Evolutionary conservation across 148 eudicot genomes (phyloP), one percentile per base, ranked within the genome.

Genomic region (Chenopodium album): DNA sequence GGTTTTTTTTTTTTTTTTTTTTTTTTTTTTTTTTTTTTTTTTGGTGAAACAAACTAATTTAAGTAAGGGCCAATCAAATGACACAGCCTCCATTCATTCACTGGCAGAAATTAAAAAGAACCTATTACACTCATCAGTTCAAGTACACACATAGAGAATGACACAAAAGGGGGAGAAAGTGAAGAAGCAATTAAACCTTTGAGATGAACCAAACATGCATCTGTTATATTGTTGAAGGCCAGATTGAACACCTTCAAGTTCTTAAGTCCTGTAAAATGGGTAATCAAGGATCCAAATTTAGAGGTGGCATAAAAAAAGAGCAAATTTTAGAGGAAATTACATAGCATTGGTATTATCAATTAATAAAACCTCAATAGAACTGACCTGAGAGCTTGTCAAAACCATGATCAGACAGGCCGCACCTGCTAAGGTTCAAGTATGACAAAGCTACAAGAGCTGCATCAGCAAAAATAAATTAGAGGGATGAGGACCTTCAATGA

Each of bases 391-490:
- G 90, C 81, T 91, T 94, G 46, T 89, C 92, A 85, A 90, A 96
- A 12, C 95, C 97, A 82, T 85, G 87, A 85, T 92, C 97, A 63
- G 94, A 85, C 44, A 96, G 85, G 76, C 87, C 86, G 77, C 98
- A 92, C 89, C 99, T 90, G 93, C 97, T 91, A 56, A 94, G 90
- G 75, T 96, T 96, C 87, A 96, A 80, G 86, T 94, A 91, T 52
- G 91, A 82, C 71, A 96, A 88, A 76, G 93, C 91, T 81, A 80
- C 80, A 80, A 94, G 95, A 83, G 89, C 99, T 94, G 97, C 88
- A 87, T 50, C 78, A 73, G 69, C 59, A 8, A 44, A 69, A 75
- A 76, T 31, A 60, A 76, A 60, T 60, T 16, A 28, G 75, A 8
- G 23, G 59, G 54, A 11, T 48, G 52, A 48, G 52, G 52, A 11